Percentiles rank a stretch among this genome's conserved stretches.
Conservation (phyloP, 768 basidiomycete genomes). For the Pilatotrama ljubarskyi region DNA sequence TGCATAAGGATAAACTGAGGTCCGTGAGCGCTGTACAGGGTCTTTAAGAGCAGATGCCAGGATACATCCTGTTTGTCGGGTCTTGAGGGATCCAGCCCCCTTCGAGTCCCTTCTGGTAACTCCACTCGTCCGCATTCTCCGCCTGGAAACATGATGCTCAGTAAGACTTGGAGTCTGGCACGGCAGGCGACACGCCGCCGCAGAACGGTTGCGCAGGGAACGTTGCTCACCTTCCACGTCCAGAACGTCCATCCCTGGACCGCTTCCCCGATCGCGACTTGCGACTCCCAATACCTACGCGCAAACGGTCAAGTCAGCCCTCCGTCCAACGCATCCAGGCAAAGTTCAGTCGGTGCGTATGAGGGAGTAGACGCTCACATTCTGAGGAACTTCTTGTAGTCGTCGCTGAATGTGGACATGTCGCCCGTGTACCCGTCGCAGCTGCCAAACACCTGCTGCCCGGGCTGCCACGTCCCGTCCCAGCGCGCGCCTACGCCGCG, state of each 20-base stretch:
- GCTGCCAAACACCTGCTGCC: slow-evolving; percentile 53
- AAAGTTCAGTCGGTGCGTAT: no score
- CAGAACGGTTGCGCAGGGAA: not conserved
- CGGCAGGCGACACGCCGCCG: no score
- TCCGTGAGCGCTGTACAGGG: not conserved
- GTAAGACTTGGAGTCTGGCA: not conserved
- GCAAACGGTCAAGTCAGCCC: not conserved
- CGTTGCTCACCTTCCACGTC: slow-evolving; percentile 68
- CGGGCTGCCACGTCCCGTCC: slow-evolving; percentile 55
- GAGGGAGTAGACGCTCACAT: slow-evolving; percentile 42
- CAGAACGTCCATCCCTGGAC: slow-evolving; percentile 75
- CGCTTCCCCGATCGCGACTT: slow-evolving; percentile 71
- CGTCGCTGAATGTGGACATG: slow-evolving; percentile 53
- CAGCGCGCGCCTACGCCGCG: slow-evolving; percentile 68
- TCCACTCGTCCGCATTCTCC: slow-evolving; percentile 75
- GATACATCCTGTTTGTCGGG: slow-evolving; percentile 65
- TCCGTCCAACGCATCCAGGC: not conserved
- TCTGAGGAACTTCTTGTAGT: slow-evolving; percentile 63
- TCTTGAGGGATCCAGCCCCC: slow-evolving; percentile 79
- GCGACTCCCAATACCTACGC: slow-evolving; percentile 74
- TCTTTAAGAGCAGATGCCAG: slow-evolving; percentile 50
- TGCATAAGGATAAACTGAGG: no score
- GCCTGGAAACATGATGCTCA: slow-evolving; percentile 35
- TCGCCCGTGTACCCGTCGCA: slow-evolving; percentile 66
- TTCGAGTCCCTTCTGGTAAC: slow-evolving; percentile 69